Base-by-base conservation (phyloP, 2,329 filamentous ascomycete species). In the Colletotrichum eleusines region DNA sequence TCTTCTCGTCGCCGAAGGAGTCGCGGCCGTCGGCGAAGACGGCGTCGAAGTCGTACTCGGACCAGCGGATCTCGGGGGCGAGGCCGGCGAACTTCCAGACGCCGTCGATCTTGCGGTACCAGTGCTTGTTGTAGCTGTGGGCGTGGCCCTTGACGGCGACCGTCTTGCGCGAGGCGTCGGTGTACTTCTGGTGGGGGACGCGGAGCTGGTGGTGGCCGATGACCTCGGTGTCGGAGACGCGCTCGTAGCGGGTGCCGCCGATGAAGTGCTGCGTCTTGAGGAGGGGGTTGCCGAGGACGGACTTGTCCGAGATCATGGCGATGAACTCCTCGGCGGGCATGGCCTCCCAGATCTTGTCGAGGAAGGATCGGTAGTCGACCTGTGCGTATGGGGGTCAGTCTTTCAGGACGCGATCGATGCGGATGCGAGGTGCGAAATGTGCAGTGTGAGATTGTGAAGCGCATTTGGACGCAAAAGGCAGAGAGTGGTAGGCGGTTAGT, bases 311-410 rank as follows among this genome's bases (percentile, higher is more conserved):
- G 74, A 89, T 82, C 88, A 91, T 90, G 73, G 79, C 76, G 77
- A 91, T 81, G 80, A 86, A 91, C n/a, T 90, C 87, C 3, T 87
- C 84, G 0, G 88, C 87, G 1, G 87, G 82, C 88, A 91, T 90
- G 60, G 85, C 83, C 59, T 88, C 85, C 88, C 88, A 91, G 66
- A 87, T 78, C 76, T 86, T 86, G 78, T 88, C 84, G 63, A 89
- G 85, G 79, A 91, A 88, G 50, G 86, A 85, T 61, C 87, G 88
- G 86, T 94, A 94, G 84, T 94, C 92, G 76, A 94, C 86, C 85
- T 91, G 31, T 1, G 20, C 31, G 18, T 20, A 11, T 0, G 78
- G 8, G 51, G 18, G 11, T 54, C 7, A 54, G 51, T 14, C n/a
- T 20, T 12, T 6, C 6, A 40, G 2, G 5, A 14, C 4, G 31